Conservation (phyloP, 2,329 filamentous ascomycete genomes). For the Xylariaceae sp. region DNA sequence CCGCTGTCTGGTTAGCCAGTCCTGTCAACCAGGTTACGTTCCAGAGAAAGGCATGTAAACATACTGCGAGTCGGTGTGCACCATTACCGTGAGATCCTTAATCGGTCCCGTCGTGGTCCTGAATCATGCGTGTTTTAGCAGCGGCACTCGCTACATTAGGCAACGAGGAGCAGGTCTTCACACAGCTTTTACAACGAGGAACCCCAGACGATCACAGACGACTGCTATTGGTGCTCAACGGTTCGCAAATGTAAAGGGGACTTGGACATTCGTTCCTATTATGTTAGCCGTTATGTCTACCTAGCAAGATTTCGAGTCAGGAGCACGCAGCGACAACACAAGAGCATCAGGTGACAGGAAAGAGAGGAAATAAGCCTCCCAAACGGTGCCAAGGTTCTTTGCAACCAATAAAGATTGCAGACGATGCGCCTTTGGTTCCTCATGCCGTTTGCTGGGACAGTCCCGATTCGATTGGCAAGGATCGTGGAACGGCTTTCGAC, state of each 20-base stretch:
- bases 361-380: background rate
- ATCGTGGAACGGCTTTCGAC: background rate
- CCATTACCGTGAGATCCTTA: constrained; percentile 4
- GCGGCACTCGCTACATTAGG: background rate
- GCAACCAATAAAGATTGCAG: constrained; percentile 1
- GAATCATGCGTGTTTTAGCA: constrained; percentile 9
- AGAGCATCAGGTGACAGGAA: constrained; percentile 10
- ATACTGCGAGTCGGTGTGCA: constrained; percentile 6
- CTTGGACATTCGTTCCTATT: too few species aligned
- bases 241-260: too few species aligned
- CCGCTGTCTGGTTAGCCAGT: background rate
- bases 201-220: background rate
- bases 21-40: too few species aligned
- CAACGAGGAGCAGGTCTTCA: background rate
- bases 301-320: too few species aligned
- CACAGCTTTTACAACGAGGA: background rate
- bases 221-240: too few species aligned
- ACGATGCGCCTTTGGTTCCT: constrained; percentile 7
- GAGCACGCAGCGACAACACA: background rate
- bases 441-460: background rate
- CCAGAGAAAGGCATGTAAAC: background rate
- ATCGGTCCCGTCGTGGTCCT: constrained; percentile 6
- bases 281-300: too few species aligned
- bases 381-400: background rate
- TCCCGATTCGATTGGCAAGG: constrained; percentile 11